Base-by-base conservation (phyloP, 495 filamentous ascomycete genomes). In the Stereocaulon alpinum region DNA sequence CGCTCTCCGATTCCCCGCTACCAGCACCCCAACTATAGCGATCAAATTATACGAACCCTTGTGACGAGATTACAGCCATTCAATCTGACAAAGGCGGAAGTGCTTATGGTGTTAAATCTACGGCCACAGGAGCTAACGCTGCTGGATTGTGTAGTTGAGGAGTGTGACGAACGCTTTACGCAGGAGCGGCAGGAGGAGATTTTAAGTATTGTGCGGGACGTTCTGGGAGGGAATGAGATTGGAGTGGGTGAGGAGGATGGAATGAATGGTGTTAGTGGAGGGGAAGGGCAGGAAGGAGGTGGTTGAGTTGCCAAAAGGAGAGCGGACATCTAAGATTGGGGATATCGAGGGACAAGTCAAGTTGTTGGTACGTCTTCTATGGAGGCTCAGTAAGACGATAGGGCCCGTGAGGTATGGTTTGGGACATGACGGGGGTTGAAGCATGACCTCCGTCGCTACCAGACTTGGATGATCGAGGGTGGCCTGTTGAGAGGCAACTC, bases 21-120 rank as follows among this genome's bases (percentile, higher is more conserved):
- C 29, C 15, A 32, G n/a, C 29, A 20, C 34, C 14, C 59, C 10
- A 47, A 37, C 57, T 58, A 55, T 40, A 60, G 52, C 47, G 55
- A 49, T 44, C 50, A 18, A 42, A 41, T 60, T 40, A 43, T 60
- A 37, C 47, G 22, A 60, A 57, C 22, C 49, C 55, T 52, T 4
- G 41, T 81, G 7, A 62, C 64, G 2, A 58, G 64, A 15, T 61
- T 83, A 11, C 68, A 72, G 49, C 73, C 75, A 0, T 82, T 72
- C 58, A 70, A 72, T n/a, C 67, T 84, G 41, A 80, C 77, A 24
- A 86, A 87, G 70, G 76, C 77, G 0, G 84, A 87, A 68, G 69
- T 84, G 12, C 66, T 87, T 7, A 85, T 83, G 80, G 81, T 86
- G 40, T 61, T 85, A 6, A 86, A 87, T 63, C 65, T 84, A 15